Conservation (phyloP, 2,329 filamentous ascomycete species). For the Calonectria pauciramosa region DNA sequence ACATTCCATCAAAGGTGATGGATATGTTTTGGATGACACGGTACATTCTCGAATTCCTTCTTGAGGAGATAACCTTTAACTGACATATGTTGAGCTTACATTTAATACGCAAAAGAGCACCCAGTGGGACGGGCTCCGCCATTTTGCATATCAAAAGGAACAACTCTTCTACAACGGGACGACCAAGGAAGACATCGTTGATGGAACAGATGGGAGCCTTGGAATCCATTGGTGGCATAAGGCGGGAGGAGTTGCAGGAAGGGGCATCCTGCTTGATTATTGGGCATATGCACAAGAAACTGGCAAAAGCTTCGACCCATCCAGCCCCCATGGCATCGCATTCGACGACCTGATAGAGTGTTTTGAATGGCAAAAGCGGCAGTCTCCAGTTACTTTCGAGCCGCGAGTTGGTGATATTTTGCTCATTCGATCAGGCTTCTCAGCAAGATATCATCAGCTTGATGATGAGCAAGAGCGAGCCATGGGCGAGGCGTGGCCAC, state of each 20-base stretch:
- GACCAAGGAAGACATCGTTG: constrained; percentile 13
- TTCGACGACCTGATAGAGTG: constrained; percentile 18
- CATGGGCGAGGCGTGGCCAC: constrained; percentile 23
- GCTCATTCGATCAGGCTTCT: constrained; percentile 12
- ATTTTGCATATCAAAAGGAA: constrained; percentile 28
- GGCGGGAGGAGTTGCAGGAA: constrained; percentile 17
- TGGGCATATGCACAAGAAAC: constrained; percentile 18
- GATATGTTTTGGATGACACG: constrained; percentile 17
- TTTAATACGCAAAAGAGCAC: constrained; percentile 27
- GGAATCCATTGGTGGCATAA: constrained; percentile 25
- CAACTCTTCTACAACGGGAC: constrained; percentile 25
- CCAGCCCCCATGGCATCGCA: constrained; percentile 3
- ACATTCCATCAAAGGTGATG: constrained; percentile 10
- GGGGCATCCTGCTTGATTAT: constrained; percentile 23
- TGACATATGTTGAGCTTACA: background rate
- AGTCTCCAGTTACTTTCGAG: background rate
- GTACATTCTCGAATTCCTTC: background rate
- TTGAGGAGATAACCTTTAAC: background rate
- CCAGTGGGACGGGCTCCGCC: constrained; percentile 22
- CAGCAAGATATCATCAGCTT: constrained; percentile 14
- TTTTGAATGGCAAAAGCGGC: constrained; percentile 15
- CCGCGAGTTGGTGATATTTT: constrained; percentile 12
- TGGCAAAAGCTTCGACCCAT: constrained; percentile 11
- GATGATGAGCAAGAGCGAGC: constrained; percentile 15
- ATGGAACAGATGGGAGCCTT: background rate